phyloP scores from a whole-genome alignment of 2,329 filamentous ascomycete species.

The Plectosphaerella cucumerina region DNA sequence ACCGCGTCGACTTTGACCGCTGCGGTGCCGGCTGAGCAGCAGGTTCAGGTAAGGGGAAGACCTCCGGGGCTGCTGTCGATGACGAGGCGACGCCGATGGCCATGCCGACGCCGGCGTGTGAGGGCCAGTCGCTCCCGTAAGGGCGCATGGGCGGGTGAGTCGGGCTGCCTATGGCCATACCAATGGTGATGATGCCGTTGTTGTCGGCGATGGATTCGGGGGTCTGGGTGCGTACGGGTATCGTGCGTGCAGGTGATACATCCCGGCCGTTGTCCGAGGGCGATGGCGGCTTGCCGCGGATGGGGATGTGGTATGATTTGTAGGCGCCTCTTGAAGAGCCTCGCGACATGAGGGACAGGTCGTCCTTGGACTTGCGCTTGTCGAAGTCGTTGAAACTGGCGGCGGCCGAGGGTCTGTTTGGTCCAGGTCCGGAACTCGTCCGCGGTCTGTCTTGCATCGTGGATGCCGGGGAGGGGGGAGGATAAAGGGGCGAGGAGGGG shows the following conservation, averaged over 20 bases:
- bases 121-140: conserved; percentile 18
- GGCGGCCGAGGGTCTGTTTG: conserved; percentile 15
- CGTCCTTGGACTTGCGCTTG: conserved; percentile 42
- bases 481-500: conserved; percentile 12
- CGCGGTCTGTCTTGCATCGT: conserved; percentile 32
- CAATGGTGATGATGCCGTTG: conserved; percentile 50
- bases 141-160: conserved; percentile 29
- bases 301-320: conserved; percentile 34
- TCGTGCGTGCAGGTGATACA: conserved; percentile 24
- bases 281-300: conserved; percentile 36
- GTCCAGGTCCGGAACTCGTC: conserved; percentile 31
- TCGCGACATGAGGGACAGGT: conserved; percentile 28
- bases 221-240: conserved; percentile 34
- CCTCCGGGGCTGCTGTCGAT: neutral
- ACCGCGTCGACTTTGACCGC: conserved; percentile 50
- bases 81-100: conserved; percentile 4
- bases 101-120: conserved; percentile 14
- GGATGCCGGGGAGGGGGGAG: conserved; percentile 11
- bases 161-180: conserved; percentile 72
- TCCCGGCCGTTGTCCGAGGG: conserved; percentile 35
- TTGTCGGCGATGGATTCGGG: conserved; percentile 35
- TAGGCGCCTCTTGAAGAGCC: conserved; percentile 25
- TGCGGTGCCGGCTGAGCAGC: conserved; percentile 16
- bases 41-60: conserved; percentile 9
- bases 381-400: conserved; percentile 24